Base-by-base conservation (phyloP, 768 basidiomycete genomes). In the Tulasnella sp. region DNA sequence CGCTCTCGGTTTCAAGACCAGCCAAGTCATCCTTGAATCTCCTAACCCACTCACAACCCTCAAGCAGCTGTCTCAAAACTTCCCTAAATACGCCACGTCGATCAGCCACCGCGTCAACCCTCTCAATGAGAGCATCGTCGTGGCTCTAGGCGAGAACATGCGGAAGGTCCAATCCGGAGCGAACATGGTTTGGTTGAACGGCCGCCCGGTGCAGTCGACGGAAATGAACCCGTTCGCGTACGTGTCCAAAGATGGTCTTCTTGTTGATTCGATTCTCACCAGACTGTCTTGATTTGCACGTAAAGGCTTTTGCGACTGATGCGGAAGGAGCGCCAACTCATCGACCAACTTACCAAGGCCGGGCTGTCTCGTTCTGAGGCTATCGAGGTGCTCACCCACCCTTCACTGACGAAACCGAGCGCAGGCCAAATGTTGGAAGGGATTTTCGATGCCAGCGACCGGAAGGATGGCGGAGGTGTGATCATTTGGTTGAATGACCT, bases 401-500 rank as follows among this genome's bases (percentile, higher is more conserved):
- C 90, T 0, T 87, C 86, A 14, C 88, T 96, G 89, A 89, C 1
- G 84, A 85, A 1, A 86, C 90, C 1, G 90, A 91, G 80, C 86
- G 87, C n/a, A 88, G 87, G 54, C 86, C 85, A 20, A 89, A 86
- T 28, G 6, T 83, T 91, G 76, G 93, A 94, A 78, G 94, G 93
- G 0, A 82, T 98, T n/a, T 93, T 97, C 80, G 98, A 99, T 85
- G 93, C 96, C 1, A 96, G 94, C 80, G 97, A 99, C 85, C 88
- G 94, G 24, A 83, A 84, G 3, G 98, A 99, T 84, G 95, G 90
- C 1, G 95, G 93, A 0, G 88, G 86, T 48, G 88, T 93, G 4
- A 89, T 97, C 54, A 84, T 92, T 0, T 99, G 94, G 91, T 94
- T 93, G 93, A 99, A 99, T 85, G 92, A 99, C 84, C 86, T 99